phyloP scores from a whole-genome alignment of 768 basidiomycete genomes.

The Strobilomyces dryophilus region DNA sequence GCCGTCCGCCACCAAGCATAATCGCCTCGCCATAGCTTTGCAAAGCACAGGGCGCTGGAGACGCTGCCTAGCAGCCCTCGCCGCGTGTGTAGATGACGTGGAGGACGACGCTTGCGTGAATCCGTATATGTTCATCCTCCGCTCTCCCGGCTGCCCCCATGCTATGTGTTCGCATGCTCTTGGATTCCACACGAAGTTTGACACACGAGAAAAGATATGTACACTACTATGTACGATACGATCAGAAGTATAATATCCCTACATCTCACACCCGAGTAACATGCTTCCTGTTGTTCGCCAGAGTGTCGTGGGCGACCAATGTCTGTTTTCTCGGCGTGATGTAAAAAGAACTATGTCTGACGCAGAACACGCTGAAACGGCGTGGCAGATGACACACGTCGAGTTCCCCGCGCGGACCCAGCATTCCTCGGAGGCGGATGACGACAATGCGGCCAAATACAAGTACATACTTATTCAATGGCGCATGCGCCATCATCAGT shows the following conservation, averaged over 20 bases:
- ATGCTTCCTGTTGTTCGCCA: not conserved
- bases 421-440: not conserved
- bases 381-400: slow-evolving; percentile 5
- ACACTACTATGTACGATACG: slow-evolving; percentile 26
- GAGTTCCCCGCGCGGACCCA: not conserved
- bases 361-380: slow-evolving; percentile 1
- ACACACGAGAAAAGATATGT: slow-evolving; percentile 17
- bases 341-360: slow-evolving; percentile 6
- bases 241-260: slow-evolving; percentile 21
- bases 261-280: slow-evolving; percentile 10
- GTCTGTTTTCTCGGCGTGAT: not conserved
- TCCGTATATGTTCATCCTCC: slow-evolving; percentile 17
- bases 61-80: not conserved
- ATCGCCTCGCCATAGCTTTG: slow-evolving; percentile 8
- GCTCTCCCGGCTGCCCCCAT: slow-evolving; percentile 16
- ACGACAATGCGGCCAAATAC: not conserved
- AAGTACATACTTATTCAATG: not conserved
- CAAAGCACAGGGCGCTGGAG: slow-evolving; percentile 1
- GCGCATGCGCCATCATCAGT: not conserved
- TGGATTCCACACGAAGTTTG: slow-evolving; percentile 11
- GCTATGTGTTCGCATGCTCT: slow-evolving; percentile 16
- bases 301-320: not conserved
- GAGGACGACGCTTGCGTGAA: slow-evolving; percentile 17
- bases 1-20: slow-evolving; percentile 10
- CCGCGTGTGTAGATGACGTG: slow-evolving; percentile 20